phyloP scores from a whole-genome alignment of 176 grass and related monocot species.

The Eleusine coracana region DNA sequence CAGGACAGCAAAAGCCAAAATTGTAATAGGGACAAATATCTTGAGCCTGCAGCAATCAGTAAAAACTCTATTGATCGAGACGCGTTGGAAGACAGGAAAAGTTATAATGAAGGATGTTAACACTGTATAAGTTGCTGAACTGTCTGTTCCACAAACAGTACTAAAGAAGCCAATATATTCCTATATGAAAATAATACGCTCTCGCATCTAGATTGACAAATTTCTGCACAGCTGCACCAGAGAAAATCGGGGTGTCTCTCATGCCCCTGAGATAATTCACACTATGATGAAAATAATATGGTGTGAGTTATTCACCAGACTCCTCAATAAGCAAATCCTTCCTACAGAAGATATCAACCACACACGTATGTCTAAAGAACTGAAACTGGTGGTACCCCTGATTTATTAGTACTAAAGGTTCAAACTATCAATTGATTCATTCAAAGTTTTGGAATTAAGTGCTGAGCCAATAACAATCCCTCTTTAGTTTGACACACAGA shows the following conservation, averaged over 20 bases:
- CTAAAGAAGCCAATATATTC: neutral
- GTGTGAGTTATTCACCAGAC: no score
- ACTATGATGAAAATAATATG: no score
- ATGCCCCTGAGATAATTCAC: constrained; percentile 69
- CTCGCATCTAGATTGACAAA: constrained; percentile 78
- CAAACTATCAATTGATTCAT: neutral
- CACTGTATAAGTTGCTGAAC: no score
- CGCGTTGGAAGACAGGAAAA: neutral
- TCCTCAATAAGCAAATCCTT: neutral
- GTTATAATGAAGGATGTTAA: neutral
- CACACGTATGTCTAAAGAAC: constrained; percentile 5
- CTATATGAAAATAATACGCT: neutral
- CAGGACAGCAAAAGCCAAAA: constrained; percentile 75
- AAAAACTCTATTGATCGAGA: constrained; percentile 30
- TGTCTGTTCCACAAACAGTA: no score
- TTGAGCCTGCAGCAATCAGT: constrained; percentile 64
- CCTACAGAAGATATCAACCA: neutral
- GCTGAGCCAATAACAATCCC: neutral
- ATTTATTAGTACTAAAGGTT: neutral
- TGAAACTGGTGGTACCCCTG: neutral
- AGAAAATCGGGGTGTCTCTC: constrained; percentile 61
- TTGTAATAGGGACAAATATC: constrained; percentile 90
- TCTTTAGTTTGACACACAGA: neutral
- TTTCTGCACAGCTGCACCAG: constrained; percentile 61
- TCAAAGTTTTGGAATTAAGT: neutral